phyloP scores from a whole-genome alignment of 306 rosid genomes.

The Argentina anserina region DNA sequence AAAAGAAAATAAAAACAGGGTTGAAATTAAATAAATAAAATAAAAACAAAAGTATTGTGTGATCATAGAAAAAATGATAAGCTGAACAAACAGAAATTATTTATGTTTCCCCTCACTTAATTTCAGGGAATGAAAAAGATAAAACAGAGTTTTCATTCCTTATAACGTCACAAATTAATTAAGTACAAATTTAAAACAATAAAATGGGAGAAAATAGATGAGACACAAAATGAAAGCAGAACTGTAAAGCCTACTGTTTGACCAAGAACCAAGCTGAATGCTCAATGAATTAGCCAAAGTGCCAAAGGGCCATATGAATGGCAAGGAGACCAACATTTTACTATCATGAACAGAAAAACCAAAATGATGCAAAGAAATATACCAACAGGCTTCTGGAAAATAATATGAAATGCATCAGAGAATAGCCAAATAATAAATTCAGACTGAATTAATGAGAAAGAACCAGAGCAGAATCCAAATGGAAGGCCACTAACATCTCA shows the following conservation, averaged over 20 bases:
- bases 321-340: not conserved
- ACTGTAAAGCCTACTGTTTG: not conserved
- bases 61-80: not conserved
- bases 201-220: not conserved
- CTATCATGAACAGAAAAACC: constrained; percentile 2
- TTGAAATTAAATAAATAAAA: not conserved
- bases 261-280: not conserved
- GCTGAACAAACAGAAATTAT: not conserved
- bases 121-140: not conserved
- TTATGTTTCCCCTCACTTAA: not conserved
- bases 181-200: not conserved
- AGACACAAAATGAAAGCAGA: not conserved
- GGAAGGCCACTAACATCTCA: constrained; percentile 41
- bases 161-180: not conserved
- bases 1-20: not conserved
- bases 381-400: not conserved
- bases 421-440: constrained; percentile 1
- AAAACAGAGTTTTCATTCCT: not conserved
- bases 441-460: not conserved
- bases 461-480: constrained; percentile 18
- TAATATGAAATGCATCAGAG: not conserved
- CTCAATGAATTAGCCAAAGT: not conserved
- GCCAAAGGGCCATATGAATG: not conserved
- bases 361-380: not conserved
- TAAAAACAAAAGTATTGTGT: not conserved